These are phyloP conservation scores for Gossypium turneri DNA, from an alignment of 345 rosid species.

Conservation along the genomic window DNA sequence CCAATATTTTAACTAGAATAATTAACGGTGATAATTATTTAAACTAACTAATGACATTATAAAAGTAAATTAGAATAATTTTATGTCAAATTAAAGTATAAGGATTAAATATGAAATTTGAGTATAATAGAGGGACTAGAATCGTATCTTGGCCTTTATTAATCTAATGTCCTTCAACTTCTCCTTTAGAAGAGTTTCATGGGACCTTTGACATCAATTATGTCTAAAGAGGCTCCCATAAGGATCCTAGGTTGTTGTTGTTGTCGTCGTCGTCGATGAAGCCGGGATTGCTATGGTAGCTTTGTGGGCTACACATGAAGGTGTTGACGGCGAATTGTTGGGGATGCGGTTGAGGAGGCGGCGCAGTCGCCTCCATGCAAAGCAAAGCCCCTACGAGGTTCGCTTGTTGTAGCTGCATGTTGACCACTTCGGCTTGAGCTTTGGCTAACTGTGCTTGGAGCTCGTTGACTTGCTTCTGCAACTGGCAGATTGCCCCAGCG, in stretches of 20 bases:
- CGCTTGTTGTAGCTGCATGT: conserved; percentile 67
- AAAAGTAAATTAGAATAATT: too few species aligned
- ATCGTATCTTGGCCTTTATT: conserved; percentile 2
- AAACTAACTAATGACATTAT: too few species aligned
- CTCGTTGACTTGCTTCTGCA: conserved; percentile 75
- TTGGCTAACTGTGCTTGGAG: conserved; percentile 83
- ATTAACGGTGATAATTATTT: too few species aligned
- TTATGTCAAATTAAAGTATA: too few species aligned
- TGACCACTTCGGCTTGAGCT: conserved; percentile 66
- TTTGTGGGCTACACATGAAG: conserved; percentile 29
- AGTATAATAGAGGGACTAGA: too few species aligned
- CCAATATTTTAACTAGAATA: too few species aligned
- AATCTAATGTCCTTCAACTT: conserved; percentile 17
- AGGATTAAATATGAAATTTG: too few species aligned
- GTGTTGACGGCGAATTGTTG: conserved; percentile 23
- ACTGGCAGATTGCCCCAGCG: conserved; percentile 77
- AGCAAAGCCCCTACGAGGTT: conserved; percentile 49
- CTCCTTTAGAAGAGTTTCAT: conserved; percentile 42
- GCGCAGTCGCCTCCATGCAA: conserved; percentile 48
- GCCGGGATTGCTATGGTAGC: conserved; percentile 34
- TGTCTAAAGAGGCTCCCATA: conserved; percentile 72
- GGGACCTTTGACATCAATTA: conserved; percentile 26
- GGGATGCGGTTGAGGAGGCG: conserved; percentile 31
- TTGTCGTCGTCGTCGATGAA: conserved; percentile 27
- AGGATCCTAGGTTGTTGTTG: conserved; percentile 19